Evolutionary conservation across 352 stramenopile genomes (phyloP).

Genomic region (Phytopythium cucurbitacearum): DNA sequence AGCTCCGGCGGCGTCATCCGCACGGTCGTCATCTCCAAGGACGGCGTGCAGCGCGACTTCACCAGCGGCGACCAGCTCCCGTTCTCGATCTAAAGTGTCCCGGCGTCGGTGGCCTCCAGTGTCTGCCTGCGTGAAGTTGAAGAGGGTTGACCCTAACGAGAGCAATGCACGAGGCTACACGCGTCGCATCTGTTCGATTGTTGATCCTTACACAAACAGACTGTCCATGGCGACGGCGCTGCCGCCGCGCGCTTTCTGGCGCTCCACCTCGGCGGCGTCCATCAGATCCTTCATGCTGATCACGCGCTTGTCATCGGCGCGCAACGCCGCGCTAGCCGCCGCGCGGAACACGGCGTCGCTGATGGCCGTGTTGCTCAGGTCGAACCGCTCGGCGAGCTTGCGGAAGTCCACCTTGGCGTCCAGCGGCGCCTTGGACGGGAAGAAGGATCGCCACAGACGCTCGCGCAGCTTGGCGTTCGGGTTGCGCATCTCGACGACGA

Average conservation of each 20-base stretch:
- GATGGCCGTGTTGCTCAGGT: constrained; percentile 74
- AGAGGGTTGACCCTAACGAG: not conserved
- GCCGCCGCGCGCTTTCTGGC: constrained; percentile 59
- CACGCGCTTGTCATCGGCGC: constrained; percentile 43
- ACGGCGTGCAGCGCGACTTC: constrained; percentile 91
- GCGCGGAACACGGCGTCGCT: constrained; percentile 81
- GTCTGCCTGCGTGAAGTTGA: too few relatives aligned
- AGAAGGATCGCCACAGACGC: constrained; percentile 73
- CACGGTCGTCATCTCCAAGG: constrained; percentile 92
- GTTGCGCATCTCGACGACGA: constrained; percentile 83
- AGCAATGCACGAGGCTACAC: not conserved
- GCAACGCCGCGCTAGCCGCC: constrained; percentile 63
- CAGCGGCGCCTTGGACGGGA: constrained; percentile 62
- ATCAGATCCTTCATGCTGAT: constrained; percentile 84
- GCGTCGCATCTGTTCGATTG: too few relatives aligned
- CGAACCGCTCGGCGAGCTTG: constrained; percentile 65
- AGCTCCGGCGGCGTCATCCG: constrained; percentile 98
- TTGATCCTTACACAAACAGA: constrained; percentile 59
- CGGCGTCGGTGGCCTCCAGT: not conserved
- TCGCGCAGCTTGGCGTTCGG: constrained; percentile 67
- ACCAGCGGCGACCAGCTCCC: constrained; percentile 90
- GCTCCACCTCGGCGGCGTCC: constrained; percentile 67
- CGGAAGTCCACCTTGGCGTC: constrained; percentile 64
- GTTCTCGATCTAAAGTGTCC: constrained; percentile 67
- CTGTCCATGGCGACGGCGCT: constrained; percentile 64